Evolutionary conservation across 2,329 filamentous ascomycete species (phyloP).

Genomic region (Trichoderma sp.): DNA sequence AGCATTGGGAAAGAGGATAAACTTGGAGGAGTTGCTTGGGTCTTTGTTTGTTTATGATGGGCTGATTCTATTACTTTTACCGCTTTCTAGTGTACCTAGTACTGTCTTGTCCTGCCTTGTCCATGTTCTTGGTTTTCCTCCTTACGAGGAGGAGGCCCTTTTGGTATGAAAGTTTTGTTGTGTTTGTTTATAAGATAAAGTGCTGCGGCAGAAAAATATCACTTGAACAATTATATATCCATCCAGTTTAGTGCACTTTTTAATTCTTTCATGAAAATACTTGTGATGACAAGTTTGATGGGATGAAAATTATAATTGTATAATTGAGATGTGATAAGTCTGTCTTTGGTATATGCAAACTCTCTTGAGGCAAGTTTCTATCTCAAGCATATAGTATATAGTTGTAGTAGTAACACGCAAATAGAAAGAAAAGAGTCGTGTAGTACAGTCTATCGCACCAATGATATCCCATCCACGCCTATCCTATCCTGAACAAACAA

Average conservation of each 20-base stretch:
- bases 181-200: neutral
- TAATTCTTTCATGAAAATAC: neutral
- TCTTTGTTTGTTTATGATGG: neutral
- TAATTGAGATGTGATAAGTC: neutral
- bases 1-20: conserved; percentile 18
- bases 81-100: neutral
- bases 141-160: neutral
- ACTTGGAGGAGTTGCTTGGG: conserved; percentile 17
- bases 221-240: neutral
- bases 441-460: conserved; percentile 14
- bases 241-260: neutral
- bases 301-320: neutral
- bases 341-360: neutral
- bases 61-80: neutral
- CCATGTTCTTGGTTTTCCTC: neutral
- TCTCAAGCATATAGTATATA: neutral
- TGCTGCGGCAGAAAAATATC: neutral
- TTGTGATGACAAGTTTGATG: neutral
- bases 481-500: neutral
- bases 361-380: conserved; percentile 2
- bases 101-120: neutral
- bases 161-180: conserved; percentile 1
- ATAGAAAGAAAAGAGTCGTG: neutral
- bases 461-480: neutral
- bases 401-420: neutral